Percentiles rank a stretch among this genome's conserved stretches.
phyloP scores from a whole-genome alignment of 306 rosid species.

The Quercus dentata region DNA sequence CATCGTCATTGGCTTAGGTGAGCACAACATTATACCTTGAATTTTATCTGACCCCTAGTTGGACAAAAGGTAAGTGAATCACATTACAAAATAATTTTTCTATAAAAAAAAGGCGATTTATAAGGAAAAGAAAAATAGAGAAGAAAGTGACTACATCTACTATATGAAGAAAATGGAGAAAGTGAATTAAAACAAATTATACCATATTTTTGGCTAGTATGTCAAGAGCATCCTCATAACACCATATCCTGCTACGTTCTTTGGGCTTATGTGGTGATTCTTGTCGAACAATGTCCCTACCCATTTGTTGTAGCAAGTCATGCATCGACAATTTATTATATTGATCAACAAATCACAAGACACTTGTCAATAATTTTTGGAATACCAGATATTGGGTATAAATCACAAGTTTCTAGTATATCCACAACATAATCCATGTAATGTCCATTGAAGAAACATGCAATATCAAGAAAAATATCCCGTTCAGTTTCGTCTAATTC shows the following conservation, averaged over 20 bases:
- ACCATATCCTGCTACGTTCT: slow-evolving; percentile 37
- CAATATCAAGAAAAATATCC: slow-evolving; percentile 7
- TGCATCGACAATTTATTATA: slow-evolving; percentile 24
- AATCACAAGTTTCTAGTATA: slow-evolving; percentile 9
- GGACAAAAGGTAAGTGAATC: not conserved
- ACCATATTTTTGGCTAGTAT: slow-evolving; percentile 6
- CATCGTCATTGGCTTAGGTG: slow-evolving; percentile 30
- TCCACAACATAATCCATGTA: not conserved
- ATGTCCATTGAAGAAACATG: slow-evolving; percentile 37
- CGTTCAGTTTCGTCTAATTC: too few species aligned
- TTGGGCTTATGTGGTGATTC: slow-evolving; percentile 23
- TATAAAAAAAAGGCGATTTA: not conserved
- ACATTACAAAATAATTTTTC: not conserved
- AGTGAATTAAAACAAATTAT: not conserved
- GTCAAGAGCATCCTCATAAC: slow-evolving; percentile 28
- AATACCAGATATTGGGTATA: too few species aligned
- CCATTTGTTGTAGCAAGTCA: slow-evolving; percentile 37
- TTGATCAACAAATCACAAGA: not conserved
- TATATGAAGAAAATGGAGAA: too few species aligned
- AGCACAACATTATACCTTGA: slow-evolving; percentile 29
- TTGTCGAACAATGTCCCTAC: slow-evolving; percentile 29
- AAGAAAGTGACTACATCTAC: too few species aligned
- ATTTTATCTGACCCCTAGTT: slow-evolving; percentile 23
- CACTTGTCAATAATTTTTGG: too few species aligned
- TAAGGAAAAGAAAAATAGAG: too few species aligned